Percentiles rank a stretch among this genome's conserved stretches.
Evolutionary conservation across 768 basidiomycete genomes (phyloP).

Genomic region (Cantharellus anzutake): DNA sequence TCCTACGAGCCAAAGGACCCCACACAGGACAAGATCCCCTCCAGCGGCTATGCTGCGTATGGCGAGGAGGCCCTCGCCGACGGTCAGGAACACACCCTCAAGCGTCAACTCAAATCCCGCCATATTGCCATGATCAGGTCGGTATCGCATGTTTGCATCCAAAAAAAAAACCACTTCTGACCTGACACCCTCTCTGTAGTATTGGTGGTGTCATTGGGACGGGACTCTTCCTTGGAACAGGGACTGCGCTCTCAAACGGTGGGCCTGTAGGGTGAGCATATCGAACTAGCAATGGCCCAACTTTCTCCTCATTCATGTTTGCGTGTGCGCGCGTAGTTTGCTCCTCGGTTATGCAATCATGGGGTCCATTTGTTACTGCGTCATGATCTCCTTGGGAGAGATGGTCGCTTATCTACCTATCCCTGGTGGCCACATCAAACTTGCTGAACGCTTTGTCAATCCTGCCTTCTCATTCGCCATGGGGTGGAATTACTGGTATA

Average conservation of each 20-base stretch:
- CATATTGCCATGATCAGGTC: neutral
- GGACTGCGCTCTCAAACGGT: constrained; percentile 2
- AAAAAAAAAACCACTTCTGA: neutral
- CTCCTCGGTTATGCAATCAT: constrained; percentile 7
- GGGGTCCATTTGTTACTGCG: constrained; percentile 28
- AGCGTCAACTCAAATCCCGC: neutral
- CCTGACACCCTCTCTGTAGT: neutral
- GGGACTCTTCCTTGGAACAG: constrained; percentile 9
- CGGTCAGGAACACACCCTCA: neutral
- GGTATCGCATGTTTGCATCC: neutral
- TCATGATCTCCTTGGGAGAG: constrained; percentile 32
- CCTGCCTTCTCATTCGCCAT: constrained; percentile 40
- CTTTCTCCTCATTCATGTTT: neutral
- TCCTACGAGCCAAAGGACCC: no score
- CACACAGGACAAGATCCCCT: no score
- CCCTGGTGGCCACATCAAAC: constrained; percentile 31
- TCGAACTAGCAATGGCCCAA: neutral
- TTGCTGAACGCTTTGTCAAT: constrained; percentile 68
- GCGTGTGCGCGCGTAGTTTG: neutral
- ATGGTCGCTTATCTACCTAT: constrained; percentile 66
- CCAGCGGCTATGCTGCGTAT: no score
- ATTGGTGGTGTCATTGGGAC: constrained; percentile 8
- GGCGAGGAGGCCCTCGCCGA: no score
- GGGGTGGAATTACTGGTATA: constrained; percentile 16
- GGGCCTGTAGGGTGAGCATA: constrained; percentile 9